Percentiles rank a stretch among this genome's conserved stretches.
Evolutionary conservation across 176 grass and related monocot species (phyloP).

Genomic region (Oryza coarctata): DNA sequence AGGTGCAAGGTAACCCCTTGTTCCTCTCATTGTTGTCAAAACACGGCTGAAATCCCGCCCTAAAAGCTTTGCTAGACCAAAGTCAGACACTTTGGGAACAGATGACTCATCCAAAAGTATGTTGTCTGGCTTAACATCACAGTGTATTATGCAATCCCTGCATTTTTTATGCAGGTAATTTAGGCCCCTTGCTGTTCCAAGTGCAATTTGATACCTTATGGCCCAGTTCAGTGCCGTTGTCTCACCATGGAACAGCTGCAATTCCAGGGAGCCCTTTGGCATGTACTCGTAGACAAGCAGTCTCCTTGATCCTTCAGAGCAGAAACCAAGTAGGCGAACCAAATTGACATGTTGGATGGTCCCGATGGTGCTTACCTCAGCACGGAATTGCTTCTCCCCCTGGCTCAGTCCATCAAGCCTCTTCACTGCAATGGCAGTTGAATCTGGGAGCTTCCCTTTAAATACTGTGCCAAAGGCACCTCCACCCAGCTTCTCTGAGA

Average conservation of each 20-base stretch:
- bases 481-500: constrained; percentile 65
- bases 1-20: constrained; percentile 78
- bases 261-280: constrained; percentile 75
- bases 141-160: constrained; percentile 89
- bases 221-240: constrained; percentile 48
- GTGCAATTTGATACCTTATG: constrained; percentile 67
- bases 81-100: constrained; percentile 77
- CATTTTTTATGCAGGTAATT: constrained; percentile 78
- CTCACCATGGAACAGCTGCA: constrained; percentile 56
- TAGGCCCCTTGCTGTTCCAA: constrained; percentile 74
- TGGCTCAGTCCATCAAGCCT: constrained; percentile 70
- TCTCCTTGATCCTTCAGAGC: constrained; percentile 58
- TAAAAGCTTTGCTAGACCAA: constrained; percentile 78
- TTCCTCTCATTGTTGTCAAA: constrained; percentile 86
- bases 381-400: constrained; percentile 89
- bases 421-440: constrained; percentile 73
- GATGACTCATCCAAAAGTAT: constrained; percentile 76
- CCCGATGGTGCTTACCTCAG: constrained; percentile 92
- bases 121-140: constrained; percentile 90
- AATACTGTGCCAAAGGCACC: constrained; percentile 77
- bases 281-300: constrained; percentile 84
- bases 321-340: constrained; percentile 72
- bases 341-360: constrained; percentile 84
- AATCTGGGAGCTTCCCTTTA: constrained; percentile 63
- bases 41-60: constrained; percentile 84